phyloP scores from a whole-genome alignment of 352 stramenopile species.

The Aphanomyces stellatus region DNA sequence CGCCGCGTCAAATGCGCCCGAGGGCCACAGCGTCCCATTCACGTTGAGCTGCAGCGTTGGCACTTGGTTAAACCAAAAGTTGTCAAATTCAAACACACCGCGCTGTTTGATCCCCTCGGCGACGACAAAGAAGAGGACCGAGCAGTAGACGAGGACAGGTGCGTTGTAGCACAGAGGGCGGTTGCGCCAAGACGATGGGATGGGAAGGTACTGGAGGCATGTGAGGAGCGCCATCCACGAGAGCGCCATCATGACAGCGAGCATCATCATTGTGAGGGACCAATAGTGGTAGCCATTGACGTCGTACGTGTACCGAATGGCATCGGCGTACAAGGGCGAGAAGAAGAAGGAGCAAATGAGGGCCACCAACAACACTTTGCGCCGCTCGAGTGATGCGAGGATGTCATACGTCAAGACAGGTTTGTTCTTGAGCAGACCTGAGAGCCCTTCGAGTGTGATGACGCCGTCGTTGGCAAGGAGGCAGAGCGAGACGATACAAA shows the following conservation, averaged over 20 bases:
- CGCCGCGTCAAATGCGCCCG: background rate
- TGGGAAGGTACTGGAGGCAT: background rate
- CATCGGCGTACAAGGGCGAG: background rate
- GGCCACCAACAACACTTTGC: background rate
- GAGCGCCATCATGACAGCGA: background rate
- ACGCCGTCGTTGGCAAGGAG: background rate
- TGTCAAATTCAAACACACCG: no score
- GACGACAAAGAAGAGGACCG: background rate
- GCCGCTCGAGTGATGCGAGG: conserved; percentile 2
- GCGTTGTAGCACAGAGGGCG: background rate
- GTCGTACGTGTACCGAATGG: background rate
- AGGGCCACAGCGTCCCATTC: background rate
- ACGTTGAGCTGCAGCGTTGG: background rate
- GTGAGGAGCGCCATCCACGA: conserved; percentile 6
- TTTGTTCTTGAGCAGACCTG: background rate
- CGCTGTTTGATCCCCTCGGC: no score
- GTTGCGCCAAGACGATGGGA: background rate
- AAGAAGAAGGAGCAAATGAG: conserved; percentile 4
- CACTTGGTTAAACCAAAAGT: background rate
- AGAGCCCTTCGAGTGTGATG: background rate
- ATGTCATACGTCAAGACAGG: conserved; percentile 19
- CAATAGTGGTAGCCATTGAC: background rate
- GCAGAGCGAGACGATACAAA: background rate
- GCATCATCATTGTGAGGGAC: background rate
- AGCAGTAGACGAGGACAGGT: conserved; percentile 2